These are phyloP conservation scores for Cucurbita argyrosperma DNA, from an alignment of 306 rosid genomes.

Conservation along the genomic window DNA sequence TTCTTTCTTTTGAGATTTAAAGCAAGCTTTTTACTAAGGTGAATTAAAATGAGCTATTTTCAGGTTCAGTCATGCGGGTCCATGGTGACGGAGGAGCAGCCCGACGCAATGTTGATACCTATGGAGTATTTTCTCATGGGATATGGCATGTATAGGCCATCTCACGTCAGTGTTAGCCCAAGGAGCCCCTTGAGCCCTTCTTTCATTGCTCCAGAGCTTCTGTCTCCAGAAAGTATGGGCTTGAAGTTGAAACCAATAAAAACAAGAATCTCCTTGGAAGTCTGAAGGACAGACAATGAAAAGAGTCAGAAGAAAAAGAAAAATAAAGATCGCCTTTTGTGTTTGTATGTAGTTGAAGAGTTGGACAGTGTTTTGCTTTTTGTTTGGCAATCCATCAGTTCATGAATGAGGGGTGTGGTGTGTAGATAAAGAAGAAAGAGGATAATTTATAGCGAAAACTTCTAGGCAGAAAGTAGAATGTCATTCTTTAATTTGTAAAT, in stretches of 20 bases:
- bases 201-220: conserved; percentile 87
- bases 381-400: conserved; percentile 2
- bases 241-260: conserved; percentile 91
- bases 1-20: not conserved
- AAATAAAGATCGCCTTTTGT: conserved; percentile 6
- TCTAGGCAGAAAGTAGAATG: conserved; percentile 33
- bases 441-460: conserved; percentile 12
- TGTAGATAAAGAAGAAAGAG: conserved; percentile 44
- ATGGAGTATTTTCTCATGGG: conserved; percentile 89
- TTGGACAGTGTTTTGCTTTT: conserved; percentile 14
- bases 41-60: not conserved
- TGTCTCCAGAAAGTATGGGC: conserved; percentile 96
- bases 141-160: conserved; percentile 66
- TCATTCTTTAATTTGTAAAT: conserved; percentile 60
- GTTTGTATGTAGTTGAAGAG: conserved; percentile 8
- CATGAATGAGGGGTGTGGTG: not conserved
- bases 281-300: not conserved
- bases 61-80: conserved; percentile 98
- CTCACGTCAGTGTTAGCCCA: conserved; percentile 68
- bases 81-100: conserved; percentile 97
- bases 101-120: conserved; percentile 93
- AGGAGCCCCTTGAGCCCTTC: conserved; percentile 90
- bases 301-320: conserved; percentile 2
- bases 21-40: not conserved
- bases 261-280: conserved; percentile 44